Percentiles rank a stretch among this genome's conserved stretches.
Conservation (phyloP, 2,329 filamentous ascomycete species). For the Sporothrix variecibatus region DNA sequence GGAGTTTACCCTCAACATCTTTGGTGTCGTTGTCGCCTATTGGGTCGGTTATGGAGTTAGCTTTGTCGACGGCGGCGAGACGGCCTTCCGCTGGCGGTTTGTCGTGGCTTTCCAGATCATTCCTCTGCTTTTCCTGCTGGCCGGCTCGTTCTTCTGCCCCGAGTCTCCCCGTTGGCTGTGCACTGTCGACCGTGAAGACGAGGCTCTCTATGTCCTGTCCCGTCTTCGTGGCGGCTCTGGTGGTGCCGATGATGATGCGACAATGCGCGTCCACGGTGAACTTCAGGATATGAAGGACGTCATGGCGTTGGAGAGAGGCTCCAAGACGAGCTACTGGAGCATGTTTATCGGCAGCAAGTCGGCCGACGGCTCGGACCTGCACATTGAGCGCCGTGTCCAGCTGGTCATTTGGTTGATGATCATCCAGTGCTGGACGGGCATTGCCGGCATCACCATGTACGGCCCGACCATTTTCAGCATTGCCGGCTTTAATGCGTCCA, state of each 20-base stretch:
- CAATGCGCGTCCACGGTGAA: not conserved
- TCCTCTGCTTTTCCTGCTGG: not conserved
- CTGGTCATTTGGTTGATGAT: constrained; percentile 72
- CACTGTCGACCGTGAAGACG: constrained; percentile 32
- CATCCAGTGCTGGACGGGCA: constrained; percentile 70
- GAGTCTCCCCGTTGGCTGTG: constrained; percentile 28
- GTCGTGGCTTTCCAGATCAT: not conserved
- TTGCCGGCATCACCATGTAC: constrained; percentile 67
- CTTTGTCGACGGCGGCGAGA: constrained; percentile 35
- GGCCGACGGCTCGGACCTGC: constrained; percentile 38
- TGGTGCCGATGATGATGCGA: not conserved
- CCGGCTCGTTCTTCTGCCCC: not conserved
- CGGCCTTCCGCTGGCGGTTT: constrained; percentile 37
- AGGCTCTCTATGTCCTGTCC: constrained; percentile 34
- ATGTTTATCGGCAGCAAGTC: constrained; percentile 70
- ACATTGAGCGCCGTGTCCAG: constrained; percentile 60
- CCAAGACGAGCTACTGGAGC: constrained; percentile 53
- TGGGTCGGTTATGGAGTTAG: constrained; percentile 36
- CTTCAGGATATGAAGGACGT: not conserved
- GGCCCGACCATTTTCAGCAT: constrained; percentile 63
- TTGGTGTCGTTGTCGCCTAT: constrained; percentile 34
- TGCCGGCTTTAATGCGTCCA: constrained; percentile 62
- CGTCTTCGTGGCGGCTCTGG: not conserved
- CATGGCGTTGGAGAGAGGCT: not conserved
- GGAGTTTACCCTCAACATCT: constrained; percentile 58